These are phyloP conservation scores for Scytalidium sp. DNA, from an alignment of 2,329 filamentous ascomycete genomes.

Conservation along the genomic window DNA sequence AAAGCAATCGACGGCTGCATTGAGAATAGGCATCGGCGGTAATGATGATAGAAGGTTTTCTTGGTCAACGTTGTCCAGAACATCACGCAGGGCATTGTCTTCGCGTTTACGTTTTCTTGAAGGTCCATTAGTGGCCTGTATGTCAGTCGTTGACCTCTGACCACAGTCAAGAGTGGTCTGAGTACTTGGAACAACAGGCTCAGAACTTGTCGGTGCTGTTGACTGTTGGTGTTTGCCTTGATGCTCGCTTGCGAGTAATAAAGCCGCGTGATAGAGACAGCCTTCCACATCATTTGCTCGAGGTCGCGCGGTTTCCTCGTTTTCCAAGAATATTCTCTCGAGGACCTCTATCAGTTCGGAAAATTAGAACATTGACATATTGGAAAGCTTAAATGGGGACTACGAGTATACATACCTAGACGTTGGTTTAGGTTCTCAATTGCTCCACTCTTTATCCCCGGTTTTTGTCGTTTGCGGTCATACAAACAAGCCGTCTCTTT, in stretches of 20 bases:
- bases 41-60: conserved; percentile 3
- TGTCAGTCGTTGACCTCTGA: neutral
- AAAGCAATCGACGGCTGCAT: conserved; percentile 11
- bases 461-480: conserved; percentile 27
- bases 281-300: neutral
- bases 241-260: neutral
- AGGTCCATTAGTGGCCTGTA: neutral
- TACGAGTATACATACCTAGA: conserved; percentile 20
- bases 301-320: neutral
- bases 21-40: conserved; percentile 6
- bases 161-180: neutral
- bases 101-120: neutral
- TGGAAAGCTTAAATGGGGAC: no score
- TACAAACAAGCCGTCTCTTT: conserved; percentile 24
- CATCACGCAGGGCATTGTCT: neutral
- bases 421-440: conserved; percentile 33
- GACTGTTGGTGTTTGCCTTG: neutral
- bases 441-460: conserved; percentile 35
- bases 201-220: neutral
- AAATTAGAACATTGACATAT: neutral
- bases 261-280: neutral
- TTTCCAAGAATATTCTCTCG: conserved; percentile 8
- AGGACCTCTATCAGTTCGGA: conserved; percentile 5
- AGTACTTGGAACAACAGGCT: neutral
- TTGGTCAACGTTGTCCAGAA: neutral